Base-by-base conservation (phyloP, 306 rosid genomes). In the Dalbergia oliveri region DNA sequence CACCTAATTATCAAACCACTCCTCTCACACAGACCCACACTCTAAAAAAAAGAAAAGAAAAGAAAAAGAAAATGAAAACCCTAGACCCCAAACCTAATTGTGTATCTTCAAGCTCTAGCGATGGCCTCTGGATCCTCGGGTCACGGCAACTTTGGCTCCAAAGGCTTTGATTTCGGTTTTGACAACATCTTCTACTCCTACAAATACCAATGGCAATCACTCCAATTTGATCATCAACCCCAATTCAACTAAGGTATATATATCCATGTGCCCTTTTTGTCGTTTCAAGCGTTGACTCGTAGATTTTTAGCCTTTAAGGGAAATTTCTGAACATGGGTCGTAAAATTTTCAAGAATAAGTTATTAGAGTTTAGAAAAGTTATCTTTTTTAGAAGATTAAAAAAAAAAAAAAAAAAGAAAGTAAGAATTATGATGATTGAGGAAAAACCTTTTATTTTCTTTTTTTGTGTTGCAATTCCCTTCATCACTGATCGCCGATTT, bases 171-270 rank as follows among this genome's bases (percentile, higher is more conserved):
- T n/a, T n/a, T n/a, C n/a, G n/a, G n/a, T n/a, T n/a, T n/a, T n/a
- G n/a, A n/a, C n/a, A n/a, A n/a, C n/a, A n/a, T n/a, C n/a, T n/a
- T n/a, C n/a, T n/a, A n/a, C n/a, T n/a, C n/a, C n/a, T n/a, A n/a
- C n/a, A n/a, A 77, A 41, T 53, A 72, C 93, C 23, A 93, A 95
- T 78, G 97, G 92, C 33, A 89, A 49, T 84, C 97, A 82, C 84
- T 8, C 66, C 79, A 98, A 94, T 34, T 86, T 97, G 8, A 88
- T 56, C 41, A 77, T 89, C 76, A 45, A 67, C 21, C 19, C 82
- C 54, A 88, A 85, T 82, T 77, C 94, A 16, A 73, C 81, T 72
- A 84, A 88, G 94, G 96, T 88, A 79, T 57, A 19, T 61, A 19
- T 11, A 69, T 33, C 66, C 64, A n/a, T 51, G 23, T 57, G 4